phyloP scores from a whole-genome alignment of 1,284 basidiomycete genomes.

The Moniliella sp. region DNA sequence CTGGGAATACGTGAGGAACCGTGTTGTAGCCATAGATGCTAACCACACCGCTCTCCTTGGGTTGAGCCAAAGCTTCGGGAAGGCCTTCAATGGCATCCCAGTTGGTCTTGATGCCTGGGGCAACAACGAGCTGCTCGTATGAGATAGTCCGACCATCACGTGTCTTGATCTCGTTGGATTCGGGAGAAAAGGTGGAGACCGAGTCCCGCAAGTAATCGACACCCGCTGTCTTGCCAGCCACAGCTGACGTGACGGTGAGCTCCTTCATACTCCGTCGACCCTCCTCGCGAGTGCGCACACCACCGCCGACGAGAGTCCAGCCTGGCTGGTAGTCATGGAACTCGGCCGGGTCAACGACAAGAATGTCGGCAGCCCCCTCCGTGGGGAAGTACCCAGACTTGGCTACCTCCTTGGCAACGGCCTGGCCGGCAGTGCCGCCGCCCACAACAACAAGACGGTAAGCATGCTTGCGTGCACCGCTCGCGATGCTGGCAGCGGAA shows the following conservation, averaged over 20 bases:
- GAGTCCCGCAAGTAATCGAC: neutral
- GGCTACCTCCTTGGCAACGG: slow-evolving; percentile 41
- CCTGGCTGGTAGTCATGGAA: slow-evolving; percentile 29
- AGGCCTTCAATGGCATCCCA: slow-evolving; percentile 53
- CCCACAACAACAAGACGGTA: slow-evolving; percentile 33
- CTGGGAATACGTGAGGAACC: slow-evolving; percentile 17
- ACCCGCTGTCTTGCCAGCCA: neutral
- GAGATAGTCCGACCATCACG: slow-evolving; percentile 51
- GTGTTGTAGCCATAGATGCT: slow-evolving; percentile 53
- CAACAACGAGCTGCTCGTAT: slow-evolving; percentile 73
- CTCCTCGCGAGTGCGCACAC: slow-evolving; percentile 47
- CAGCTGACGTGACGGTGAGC: slow-evolving; percentile 1
- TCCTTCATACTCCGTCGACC: slow-evolving; percentile 46
- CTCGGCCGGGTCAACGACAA: slow-evolving; percentile 18
- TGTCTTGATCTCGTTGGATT: slow-evolving; percentile 48
- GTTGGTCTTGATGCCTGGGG: slow-evolving; percentile 67
- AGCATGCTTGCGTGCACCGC: no score
- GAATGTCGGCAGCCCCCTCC: slow-evolving; percentile 17
- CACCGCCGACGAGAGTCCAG: slow-evolving; percentile 79
- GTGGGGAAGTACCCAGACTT: slow-evolving; percentile 17
- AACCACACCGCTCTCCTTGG: slow-evolving; percentile 59
- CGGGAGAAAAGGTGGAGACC: slow-evolving; percentile 37
- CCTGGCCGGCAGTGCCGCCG: slow-evolving; percentile 33
- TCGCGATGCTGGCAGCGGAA: no score
- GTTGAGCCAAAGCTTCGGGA: slow-evolving; percentile 52